These are phyloP conservation scores for Geotrichum reessii DNA, from an alignment of 1,139 yeast genomes.

Conservation along the genomic window DNA sequence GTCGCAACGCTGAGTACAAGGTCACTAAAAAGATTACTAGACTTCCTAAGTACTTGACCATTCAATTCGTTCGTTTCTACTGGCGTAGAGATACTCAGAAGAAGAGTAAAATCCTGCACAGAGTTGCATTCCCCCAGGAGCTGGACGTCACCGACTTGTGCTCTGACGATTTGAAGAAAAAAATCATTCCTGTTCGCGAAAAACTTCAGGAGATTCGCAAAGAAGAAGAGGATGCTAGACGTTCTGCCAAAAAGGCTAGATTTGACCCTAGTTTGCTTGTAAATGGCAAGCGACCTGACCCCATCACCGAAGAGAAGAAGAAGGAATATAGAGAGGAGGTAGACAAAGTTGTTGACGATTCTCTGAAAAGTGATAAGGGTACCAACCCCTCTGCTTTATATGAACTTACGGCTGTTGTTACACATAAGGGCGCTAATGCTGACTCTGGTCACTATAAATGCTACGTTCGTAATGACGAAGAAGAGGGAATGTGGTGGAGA, in stretches of 20 bases:
- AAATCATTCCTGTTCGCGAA: constrained; percentile 70
- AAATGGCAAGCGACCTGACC: constrained; percentile 35
- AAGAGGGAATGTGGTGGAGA: constrained; percentile 77
- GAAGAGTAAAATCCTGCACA: constrained; percentile 88
- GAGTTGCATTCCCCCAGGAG: constrained; percentile 91
- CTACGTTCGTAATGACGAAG: constrained; percentile 66
- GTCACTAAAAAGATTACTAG: constrained; percentile 65
- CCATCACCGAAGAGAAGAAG: constrained; percentile 36
- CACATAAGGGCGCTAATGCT: constrained; percentile 93
- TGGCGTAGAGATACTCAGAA: constrained; percentile 92
- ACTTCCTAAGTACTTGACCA: constrained; percentile 81
- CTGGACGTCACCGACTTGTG: constrained; percentile 82
- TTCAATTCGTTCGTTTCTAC: constrained; percentile 88
- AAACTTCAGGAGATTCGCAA: constrained; percentile 71
- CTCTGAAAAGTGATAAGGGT: constrained; percentile 43
- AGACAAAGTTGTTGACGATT: constrained; percentile 31
- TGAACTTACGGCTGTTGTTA: constrained; percentile 73
- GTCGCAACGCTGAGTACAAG: constrained; percentile 64
- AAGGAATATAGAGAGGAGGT: constrained; percentile 34
- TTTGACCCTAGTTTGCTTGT: constrained; percentile 34
- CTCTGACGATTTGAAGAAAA: constrained; percentile 63
- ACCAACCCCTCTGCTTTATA: constrained; percentile 87
- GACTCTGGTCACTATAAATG: constrained; percentile 97
- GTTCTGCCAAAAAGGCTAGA: constrained; percentile 61
- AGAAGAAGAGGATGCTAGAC: constrained; percentile 62